Evolutionary conservation across 306 rosid genomes (phyloP).

Genomic region (Ammopiptanthus mongolicus): DNA sequence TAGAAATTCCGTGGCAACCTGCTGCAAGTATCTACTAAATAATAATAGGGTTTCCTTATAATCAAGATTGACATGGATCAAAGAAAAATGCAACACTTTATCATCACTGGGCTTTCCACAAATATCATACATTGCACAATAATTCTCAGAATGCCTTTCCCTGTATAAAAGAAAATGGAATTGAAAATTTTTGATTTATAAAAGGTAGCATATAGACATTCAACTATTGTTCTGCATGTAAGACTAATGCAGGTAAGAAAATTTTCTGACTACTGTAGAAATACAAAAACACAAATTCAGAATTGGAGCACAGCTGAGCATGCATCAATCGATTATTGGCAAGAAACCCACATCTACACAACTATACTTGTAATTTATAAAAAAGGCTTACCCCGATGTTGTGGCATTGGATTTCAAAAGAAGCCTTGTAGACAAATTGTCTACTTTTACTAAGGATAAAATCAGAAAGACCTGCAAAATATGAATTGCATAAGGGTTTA

Average conservation of each 20-base stretch:
- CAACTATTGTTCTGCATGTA: background rate
- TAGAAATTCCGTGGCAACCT: too few relatives aligned
- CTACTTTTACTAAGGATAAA: constrained; percentile 37
- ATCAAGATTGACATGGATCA: too few relatives aligned
- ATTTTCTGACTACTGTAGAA: background rate
- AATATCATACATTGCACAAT: constrained; percentile 82
- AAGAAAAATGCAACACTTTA: too few relatives aligned
- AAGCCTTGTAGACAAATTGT: constrained; percentile 35
- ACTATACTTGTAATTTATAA: background rate
- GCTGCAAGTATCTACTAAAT: too few relatives aligned
- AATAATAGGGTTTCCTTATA: too few relatives aligned
- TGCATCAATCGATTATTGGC: background rate
- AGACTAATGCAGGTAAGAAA: background rate
- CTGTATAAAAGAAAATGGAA: constrained; percentile 23
- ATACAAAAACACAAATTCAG: background rate
- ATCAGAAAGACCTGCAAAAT: constrained; percentile 50
- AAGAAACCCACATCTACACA: background rate
- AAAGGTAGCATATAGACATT: background rate
- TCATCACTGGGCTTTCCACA: too few relatives aligned
- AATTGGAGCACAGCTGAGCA: background rate
- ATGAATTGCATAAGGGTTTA: background rate
- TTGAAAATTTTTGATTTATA: background rate
- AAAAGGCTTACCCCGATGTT: constrained; percentile 29
- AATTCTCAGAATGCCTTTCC: constrained; percentile 61
- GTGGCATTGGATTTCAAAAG: constrained; percentile 44